Percentiles rank a stretch among this genome's conserved stretches.
Evolutionary conservation across 2,329 filamentous ascomycete species (phyloP).

Genomic region (Beauveria rudraprayagi): DNA sequence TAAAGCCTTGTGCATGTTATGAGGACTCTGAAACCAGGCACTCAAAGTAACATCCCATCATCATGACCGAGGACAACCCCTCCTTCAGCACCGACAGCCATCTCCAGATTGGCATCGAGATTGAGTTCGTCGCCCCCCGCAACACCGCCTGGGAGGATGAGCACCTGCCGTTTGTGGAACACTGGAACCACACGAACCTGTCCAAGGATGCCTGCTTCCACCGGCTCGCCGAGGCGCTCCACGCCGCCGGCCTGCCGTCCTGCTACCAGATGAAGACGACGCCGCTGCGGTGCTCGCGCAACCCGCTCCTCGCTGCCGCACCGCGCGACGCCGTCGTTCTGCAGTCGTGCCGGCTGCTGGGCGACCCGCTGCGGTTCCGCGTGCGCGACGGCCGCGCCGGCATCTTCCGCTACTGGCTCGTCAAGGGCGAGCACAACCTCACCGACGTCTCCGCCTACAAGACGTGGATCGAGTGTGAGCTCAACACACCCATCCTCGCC

Average conservation of each 20-base stretch:
- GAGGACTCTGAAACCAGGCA: too few species aligned
- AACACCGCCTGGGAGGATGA: neutral
- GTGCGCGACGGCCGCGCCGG: neutral
- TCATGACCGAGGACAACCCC: neutral
- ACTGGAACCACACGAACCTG: neutral
- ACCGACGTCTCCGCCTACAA: neutral
- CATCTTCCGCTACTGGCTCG: neutral
- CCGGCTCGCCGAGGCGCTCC: neutral
- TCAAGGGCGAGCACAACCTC: neutral
- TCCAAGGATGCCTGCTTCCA: constrained; percentile 1
- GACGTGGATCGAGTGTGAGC: neutral
- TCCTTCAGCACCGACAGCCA: neutral
- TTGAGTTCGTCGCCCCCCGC: constrained; percentile 15
- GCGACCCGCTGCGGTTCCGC: neutral
- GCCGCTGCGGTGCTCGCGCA: neutral
- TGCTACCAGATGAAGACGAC: neutral
- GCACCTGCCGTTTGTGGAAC: neutral
- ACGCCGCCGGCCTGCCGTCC: neutral
- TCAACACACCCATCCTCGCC: constrained; percentile 14
- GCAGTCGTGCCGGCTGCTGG: neutral
- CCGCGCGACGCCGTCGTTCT: neutral
- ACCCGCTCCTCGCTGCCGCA: neutral
- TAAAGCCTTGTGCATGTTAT: neutral
- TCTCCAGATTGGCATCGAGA: constrained; percentile 14
- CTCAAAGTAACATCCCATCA: neutral